Evolutionary conservation across 2,329 filamentous ascomycete species (phyloP), one percentile per base, ranked within the genome.

Genomic region (Cryphonectria naterciae): DNA sequence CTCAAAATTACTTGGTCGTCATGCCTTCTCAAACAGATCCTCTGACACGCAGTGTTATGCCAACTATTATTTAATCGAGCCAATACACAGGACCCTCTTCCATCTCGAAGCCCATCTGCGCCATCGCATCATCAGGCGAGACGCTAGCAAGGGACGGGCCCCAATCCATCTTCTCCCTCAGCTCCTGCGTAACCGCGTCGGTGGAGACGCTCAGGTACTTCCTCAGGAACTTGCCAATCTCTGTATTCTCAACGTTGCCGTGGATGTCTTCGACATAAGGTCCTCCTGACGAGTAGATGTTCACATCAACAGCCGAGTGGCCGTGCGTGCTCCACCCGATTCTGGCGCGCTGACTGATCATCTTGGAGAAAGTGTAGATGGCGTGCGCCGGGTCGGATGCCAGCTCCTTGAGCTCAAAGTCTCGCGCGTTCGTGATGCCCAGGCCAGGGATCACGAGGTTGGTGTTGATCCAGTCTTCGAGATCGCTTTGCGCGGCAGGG

Each of bases 261-360:
- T 88, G 83, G 8, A 97, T 85, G 19, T 86, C 84, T 60, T 88
- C 86, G 0, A 91, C 88, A 52, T 88, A 85, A 0, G 88, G 85
- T 4, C 93, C 90, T 62, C 86, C 85, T 0, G 92, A 95, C 67
- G 93, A 92, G 82, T 98, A 99, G 75, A 99, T 93, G 80, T 99
- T 99, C 65, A 99, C 96, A 79, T 99, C 96, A 10, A 96, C 94
- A 67, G 92, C 96, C 28, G 91, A 92, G 82, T 99, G 96, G 39
- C 96, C 96, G 79, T 98, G 95, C 0, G 95, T 97, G 74, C 89
- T 91, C 96, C 96, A 99, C 19, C 96, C 97, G 60, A 97, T 89
- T 78, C 97, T 94, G 1, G 95, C 93, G 72, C 96, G 89, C 5
- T 92, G 87, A 75, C 93, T 97, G 75, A 98, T 89, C 84, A 99